Percentiles rank a stretch among this genome's conserved stretches.
Conservation (phyloP, 2,329 filamentous ascomycete species). For the Macrophomina tecta region DNA sequence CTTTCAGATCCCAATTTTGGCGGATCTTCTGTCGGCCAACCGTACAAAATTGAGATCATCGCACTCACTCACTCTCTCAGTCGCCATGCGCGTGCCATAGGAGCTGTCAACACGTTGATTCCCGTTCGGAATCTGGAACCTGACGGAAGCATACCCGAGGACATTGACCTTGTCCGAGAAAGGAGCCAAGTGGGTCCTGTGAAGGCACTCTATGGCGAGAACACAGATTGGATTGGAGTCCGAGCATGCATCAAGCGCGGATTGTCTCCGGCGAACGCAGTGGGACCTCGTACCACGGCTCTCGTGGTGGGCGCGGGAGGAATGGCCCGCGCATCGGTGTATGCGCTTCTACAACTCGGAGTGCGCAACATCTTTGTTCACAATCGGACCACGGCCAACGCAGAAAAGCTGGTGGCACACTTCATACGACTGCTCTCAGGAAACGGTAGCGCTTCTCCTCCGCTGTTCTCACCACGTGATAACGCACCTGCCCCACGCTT, state of each 20-base stretch:
- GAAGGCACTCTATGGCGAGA: constrained; percentile 75
- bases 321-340: constrained; percentile 79
- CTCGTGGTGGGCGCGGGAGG: constrained; percentile 68
- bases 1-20: constrained; percentile 72
- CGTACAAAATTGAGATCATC: constrained; percentile 76
- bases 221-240: constrained; percentile 83
- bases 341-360: constrained; percentile 78
- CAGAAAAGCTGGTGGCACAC: constrained; percentile 70
- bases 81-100: constrained; percentile 74
- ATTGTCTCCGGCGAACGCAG: constrained; percentile 71
- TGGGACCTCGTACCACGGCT: constrained; percentile 58
- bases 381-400: constrained; percentile 73
- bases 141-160: constrained; percentile 63
- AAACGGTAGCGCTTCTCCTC: constrained; percentile 3
- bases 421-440: constrained; percentile 58
- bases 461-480: constrained; percentile 30
- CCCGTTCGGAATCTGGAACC: constrained; percentile 68
- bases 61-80: constrained; percentile 70
- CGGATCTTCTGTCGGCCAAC: constrained; percentile 73
- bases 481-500: constrained; percentile 51
- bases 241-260: constrained; percentile 74
- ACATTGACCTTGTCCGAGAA: constrained; percentile 59
- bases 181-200: constrained; percentile 70
- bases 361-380: constrained; percentile 77
- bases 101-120: constrained; percentile 77